A percentile compares a stretch with the other conserved stretches of the same genome.
phyloP scores from a whole-genome alignment of 2,329 filamentous ascomycete genomes.

The Cytospora paraplurivora region DNA sequence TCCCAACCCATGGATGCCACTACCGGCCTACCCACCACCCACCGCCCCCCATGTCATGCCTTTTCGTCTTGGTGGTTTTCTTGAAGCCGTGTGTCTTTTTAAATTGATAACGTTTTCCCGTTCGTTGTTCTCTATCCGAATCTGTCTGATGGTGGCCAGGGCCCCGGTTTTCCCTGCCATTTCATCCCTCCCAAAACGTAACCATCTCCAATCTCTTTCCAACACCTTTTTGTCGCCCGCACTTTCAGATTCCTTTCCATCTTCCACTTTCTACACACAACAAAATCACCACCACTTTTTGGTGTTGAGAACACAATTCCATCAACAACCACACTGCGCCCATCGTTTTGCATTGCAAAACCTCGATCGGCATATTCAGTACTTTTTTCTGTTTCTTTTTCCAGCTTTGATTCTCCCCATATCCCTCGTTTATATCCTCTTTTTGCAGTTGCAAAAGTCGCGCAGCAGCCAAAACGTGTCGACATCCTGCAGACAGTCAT shows the following conservation, averaged over 20 bases:
- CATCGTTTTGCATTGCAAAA: conserved; percentile 41
- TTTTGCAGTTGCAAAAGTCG: conserved; percentile 30
- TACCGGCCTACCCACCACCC: conserved; percentile 10
- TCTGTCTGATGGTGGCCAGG: conserved; percentile 33
- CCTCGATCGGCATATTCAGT: conserved; percentile 40
- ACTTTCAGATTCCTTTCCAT: conserved; percentile 37
- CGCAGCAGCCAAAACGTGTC: conserved; percentile 14
- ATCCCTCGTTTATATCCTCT: conserved; percentile 31
- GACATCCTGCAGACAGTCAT: conserved; percentile 10
- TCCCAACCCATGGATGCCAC: background rate
- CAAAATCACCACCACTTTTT: conserved; percentile 34
- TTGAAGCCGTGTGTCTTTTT: conserved; percentile 39
- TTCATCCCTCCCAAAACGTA: conserved; percentile 48
- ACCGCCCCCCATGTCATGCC: background rate
- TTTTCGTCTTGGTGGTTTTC: conserved; percentile 26
- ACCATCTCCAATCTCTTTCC: conserved; percentile 48
- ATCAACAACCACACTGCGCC: conserved; percentile 38
- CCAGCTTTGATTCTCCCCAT: conserved; percentile 31
- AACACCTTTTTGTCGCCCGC: conserved; percentile 38
- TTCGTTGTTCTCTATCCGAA: conserved; percentile 30
- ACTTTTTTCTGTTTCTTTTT: conserved; percentile 36
- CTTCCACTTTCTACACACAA: conserved; percentile 36
- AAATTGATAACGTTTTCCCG: conserved; percentile 25
- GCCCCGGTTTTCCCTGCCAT: conserved; percentile 53
- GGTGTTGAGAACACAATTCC: conserved; percentile 32